phyloP scores from a whole-genome alignment of 2,329 filamentous ascomycete species.

The Rachicladosporium sp. region DNA sequence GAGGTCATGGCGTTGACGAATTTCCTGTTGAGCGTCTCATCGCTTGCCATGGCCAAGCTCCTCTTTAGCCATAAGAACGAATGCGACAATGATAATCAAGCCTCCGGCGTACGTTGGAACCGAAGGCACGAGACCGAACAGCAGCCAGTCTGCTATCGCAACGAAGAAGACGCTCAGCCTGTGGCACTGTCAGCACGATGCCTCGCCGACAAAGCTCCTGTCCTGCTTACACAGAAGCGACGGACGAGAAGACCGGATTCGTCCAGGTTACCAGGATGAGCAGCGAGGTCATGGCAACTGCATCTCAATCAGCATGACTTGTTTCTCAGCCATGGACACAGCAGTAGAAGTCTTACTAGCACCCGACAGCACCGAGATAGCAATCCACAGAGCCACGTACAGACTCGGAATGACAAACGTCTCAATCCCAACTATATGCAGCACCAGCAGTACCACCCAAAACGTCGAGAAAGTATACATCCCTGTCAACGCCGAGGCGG shows the following conservation, averaged over 20 bases:
- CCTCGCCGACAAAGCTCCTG: background rate
- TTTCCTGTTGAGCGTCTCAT: background rate
- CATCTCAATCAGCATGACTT: conserved; percentile 1
- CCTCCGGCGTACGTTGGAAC: conserved; percentile 21
- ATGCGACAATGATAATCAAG: conserved; percentile 19
- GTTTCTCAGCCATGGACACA: background rate
- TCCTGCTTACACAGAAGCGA: conserved; percentile 19
- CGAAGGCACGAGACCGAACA: conserved; percentile 19
- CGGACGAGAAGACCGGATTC: conserved; percentile 21
- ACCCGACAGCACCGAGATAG: conserved; percentile 18
- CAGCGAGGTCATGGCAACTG: conserved; percentile 20
- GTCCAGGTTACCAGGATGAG: conserved; percentile 23
- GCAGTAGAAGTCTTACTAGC: conserved; percentile 9
- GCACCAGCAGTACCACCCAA: conserved; percentile 17
- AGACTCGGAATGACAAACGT: conserved; percentile 16
- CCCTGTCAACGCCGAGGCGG: conserved; percentile 20
- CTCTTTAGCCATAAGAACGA: conserved; percentile 19
- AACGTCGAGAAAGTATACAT: conserved; percentile 19
- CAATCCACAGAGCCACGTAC: conserved; percentile 17
- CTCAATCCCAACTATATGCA: conserved; percentile 20
- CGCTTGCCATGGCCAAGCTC: conserved; percentile 5
- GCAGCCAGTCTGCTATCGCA: conserved; percentile 22
- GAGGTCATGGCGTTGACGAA: too few relatives aligned
- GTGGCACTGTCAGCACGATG: conserved; percentile 4
- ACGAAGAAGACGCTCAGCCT: conserved; percentile 22